phyloP scores from a whole-genome alignment of 1,284 basidiomycete species.

The Ustilago tritici region DNA sequence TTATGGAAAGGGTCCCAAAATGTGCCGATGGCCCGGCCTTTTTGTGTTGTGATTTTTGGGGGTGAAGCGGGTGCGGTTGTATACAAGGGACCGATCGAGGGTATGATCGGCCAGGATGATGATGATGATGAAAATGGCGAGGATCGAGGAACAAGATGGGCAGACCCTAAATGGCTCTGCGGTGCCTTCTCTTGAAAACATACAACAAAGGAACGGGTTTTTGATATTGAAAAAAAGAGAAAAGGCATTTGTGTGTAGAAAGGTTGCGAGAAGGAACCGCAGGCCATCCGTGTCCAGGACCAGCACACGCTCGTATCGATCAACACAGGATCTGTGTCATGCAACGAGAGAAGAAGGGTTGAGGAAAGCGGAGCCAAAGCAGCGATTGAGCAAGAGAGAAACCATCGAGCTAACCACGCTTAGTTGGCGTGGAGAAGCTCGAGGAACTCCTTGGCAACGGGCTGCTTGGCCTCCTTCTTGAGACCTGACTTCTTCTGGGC shows the following conservation, averaged over 20 bases:
- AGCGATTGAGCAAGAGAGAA: conserved; percentile 7
- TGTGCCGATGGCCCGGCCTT: conserved; percentile 43
- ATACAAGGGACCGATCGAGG: conserved; percentile 23
- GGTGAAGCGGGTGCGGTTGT: conserved; percentile 21
- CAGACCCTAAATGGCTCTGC: not conserved
- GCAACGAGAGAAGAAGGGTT: conserved; percentile 15
- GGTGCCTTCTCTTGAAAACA: conserved; percentile 15
- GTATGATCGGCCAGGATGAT: conserved; percentile 4
- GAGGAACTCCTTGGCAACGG: conserved; percentile 87
- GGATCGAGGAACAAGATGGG: conserved; percentile 4
- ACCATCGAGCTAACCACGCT: conserved; percentile 16
- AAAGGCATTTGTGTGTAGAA: conserved; percentile 10
- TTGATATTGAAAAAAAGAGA: conserved; percentile 10
- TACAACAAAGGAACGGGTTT: conserved; percentile 46
- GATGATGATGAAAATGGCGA: conserved; percentile 10
- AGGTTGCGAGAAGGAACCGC: conserved; percentile 6
- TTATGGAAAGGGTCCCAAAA: conserved; percentile 36
- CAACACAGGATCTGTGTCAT: conserved; percentile 19
- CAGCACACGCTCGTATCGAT: conserved; percentile 12
- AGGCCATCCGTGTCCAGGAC: conserved; percentile 3
- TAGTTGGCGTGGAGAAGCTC: conserved; percentile 74
- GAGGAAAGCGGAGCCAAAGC: conserved; percentile 4
- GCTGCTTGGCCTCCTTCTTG: conserved; percentile 67
- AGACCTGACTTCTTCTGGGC: conserved; percentile 60
- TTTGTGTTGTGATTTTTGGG: conserved; percentile 41